These are phyloP conservation scores for Penicillium canariense DNA, from an alignment of 495 filamentous ascomycete species.

Conservation along the genomic window DNA sequence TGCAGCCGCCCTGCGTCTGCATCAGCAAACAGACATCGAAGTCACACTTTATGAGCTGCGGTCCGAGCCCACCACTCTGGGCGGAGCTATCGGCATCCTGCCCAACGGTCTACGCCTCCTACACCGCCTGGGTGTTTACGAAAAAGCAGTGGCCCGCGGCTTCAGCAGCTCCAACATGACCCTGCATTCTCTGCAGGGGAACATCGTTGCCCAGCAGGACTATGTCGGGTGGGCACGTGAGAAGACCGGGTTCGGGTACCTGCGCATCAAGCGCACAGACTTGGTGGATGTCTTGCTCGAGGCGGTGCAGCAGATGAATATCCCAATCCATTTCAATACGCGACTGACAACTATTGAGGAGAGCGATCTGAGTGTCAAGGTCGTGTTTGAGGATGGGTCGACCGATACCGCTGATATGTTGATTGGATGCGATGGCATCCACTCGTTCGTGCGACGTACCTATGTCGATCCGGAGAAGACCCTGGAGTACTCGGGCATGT, in stretches of 20 bases:
- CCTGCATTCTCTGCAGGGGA: constrained; percentile 31
- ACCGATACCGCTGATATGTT: constrained; percentile 45
- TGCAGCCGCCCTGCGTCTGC: constrained; percentile 28
- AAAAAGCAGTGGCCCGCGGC: constrained; percentile 27
- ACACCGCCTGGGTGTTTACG: constrained; percentile 34
- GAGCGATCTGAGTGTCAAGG: constrained; percentile 12
- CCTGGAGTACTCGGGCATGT: constrained; percentile 34
- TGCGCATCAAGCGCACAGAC: constrained; percentile 33
- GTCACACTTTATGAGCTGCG: constrained; percentile 34
- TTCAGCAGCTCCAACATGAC: constrained; percentile 20
- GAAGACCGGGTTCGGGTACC: constrained; percentile 32
- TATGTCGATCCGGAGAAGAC: constrained; percentile 29
- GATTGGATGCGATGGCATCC: constrained; percentile 59
- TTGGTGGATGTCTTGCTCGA: constrained; percentile 30
- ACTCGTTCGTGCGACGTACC: constrained; percentile 34
- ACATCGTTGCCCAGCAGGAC: constrained; percentile 23
- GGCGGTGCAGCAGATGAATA: constrained; percentile 17
- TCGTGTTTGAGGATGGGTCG: constrained; percentile 31
- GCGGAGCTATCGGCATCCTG: constrained; percentile 46
- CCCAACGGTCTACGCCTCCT: constrained; percentile 50
- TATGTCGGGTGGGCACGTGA: constrained; percentile 16
- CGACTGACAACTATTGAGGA: constrained; percentile 19
- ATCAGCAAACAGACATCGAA: constrained; percentile 27
- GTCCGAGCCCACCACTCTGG: constrained; percentile 37
- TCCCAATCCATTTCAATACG: constrained; percentile 26